Evolutionary conservation across 345 rosid species (phyloP).

Genomic region (Pistacia integerrima): DNA sequence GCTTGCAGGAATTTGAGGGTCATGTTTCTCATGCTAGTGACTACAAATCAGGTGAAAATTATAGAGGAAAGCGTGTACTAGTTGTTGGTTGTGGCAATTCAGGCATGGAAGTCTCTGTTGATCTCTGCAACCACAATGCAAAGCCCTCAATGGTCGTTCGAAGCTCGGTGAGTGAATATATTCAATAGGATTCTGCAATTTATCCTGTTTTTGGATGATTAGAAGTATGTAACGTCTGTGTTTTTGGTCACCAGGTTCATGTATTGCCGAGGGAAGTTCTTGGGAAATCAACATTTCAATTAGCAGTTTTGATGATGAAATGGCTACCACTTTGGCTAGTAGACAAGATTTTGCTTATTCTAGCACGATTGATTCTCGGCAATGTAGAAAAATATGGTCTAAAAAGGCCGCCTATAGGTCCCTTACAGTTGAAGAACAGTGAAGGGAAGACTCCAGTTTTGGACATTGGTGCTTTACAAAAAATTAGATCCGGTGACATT

Average conservation of each 20-base stretch:
- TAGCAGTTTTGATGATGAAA: constrained; percentile 58
- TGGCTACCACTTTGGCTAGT: constrained; percentile 77
- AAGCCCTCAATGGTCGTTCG: constrained; percentile 86
- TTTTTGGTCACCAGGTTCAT: constrained; percentile 58
- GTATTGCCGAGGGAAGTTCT: constrained; percentile 83
- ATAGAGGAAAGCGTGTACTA: constrained; percentile 57
- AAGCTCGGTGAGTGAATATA: constrained; percentile 57
- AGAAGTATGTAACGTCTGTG: neutral
- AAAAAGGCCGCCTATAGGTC: constrained; percentile 64
- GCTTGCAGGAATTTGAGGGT: constrained; percentile 61
- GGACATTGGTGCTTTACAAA: constrained; percentile 70
- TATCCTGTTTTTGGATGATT: neutral
- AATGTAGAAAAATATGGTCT: constrained; percentile 63
- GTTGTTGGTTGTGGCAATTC: constrained; percentile 94
- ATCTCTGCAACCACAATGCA: constrained; percentile 71
- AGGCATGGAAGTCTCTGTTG: constrained; percentile 90
- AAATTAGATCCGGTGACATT: constrained; percentile 70
- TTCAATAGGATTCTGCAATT: neutral
- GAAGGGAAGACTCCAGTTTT: constrained; percentile 83
- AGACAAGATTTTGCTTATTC: constrained; percentile 58
- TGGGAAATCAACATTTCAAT: constrained; percentile 72
- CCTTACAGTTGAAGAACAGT: constrained; percentile 60
- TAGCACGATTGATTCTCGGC: constrained; percentile 62
- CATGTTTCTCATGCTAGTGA: constrained; percentile 68
- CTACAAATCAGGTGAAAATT: constrained; percentile 70